A percentile compares a stretch with the other conserved stretches of the same genome.
Evolutionary conservation across 2,329 filamentous ascomycete genomes (phyloP).

Genomic region (Penicillium fuscoglaucum): DNA sequence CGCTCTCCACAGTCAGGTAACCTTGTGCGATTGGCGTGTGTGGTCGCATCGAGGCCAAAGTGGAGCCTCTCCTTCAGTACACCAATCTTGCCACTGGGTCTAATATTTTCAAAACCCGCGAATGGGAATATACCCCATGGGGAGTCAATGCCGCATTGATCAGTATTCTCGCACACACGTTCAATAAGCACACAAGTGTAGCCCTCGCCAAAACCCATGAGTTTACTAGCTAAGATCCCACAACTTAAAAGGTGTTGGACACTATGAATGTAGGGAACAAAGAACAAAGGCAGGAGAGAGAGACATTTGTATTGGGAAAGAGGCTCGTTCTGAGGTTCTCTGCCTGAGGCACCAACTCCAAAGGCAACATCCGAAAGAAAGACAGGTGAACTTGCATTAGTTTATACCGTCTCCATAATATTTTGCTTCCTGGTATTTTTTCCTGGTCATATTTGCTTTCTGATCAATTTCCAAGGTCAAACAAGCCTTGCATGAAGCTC

Average conservation of each 20-base stretch:
- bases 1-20: neutral
- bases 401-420: neutral
- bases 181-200: neutral
- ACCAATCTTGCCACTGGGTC: neutral
- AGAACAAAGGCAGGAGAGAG: neutral
- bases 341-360: neutral
- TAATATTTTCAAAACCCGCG: neutral
- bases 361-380: neutral
- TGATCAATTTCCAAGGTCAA: neutral
- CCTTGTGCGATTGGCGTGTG: neutral
- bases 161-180: neutral
- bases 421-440: neutral
- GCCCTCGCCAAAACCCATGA: neutral
- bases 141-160: neutral
- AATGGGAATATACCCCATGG: neutral
- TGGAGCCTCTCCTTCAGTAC: neutral
- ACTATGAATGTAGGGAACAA: neutral
- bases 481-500: neutral
- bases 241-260: neutral
- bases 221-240: too few relatives aligned
- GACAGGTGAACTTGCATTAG: neutral
- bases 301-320: neutral
- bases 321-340: neutral
- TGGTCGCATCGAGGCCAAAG: neutral
- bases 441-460: neutral